Evolutionary conservation across 2,329 filamentous ascomycete species (phyloP).

Genomic region (Cladorrhinum sp.): DNA sequence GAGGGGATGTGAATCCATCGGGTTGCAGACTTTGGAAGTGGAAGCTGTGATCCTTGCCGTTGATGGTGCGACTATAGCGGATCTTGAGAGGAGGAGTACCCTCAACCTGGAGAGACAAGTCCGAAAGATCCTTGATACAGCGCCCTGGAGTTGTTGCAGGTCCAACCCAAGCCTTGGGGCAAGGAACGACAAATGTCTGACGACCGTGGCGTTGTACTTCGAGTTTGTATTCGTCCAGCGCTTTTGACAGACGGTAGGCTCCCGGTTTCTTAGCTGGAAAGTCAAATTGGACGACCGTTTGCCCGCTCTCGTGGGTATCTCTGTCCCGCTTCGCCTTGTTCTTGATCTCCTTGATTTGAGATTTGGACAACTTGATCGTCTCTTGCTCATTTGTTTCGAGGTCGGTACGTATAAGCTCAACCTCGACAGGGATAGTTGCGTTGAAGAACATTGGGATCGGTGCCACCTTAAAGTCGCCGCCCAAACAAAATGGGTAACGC

Average conservation of each 20-base stretch:
- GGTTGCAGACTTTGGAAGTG: slow-evolving; percentile 93
- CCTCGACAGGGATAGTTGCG: slow-evolving; percentile 81
- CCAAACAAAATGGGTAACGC: slow-evolving; percentile 76
- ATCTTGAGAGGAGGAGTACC: slow-evolving; percentile 91
- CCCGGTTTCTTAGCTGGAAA: slow-evolving; percentile 82
- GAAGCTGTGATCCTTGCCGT: slow-evolving; percentile 77
- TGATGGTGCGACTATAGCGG: slow-evolving; percentile 85
- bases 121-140: slow-evolving; percentile 84
- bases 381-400: slow-evolving; percentile 78
- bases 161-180: slow-evolving; percentile 74
- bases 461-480: slow-evolving; percentile 56
- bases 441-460: slow-evolving; percentile 87
- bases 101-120: slow-evolving; percentile 76
- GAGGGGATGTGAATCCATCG: slow-evolving; percentile 76
- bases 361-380: slow-evolving; percentile 69
- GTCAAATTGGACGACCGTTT: slow-evolving; percentile 63
- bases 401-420: slow-evolving; percentile 86
- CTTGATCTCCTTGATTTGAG: slow-evolving; percentile 72
- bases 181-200: slow-evolving; percentile 81
- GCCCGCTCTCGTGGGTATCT: slow-evolving; percentile 53
- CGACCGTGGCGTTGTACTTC: slow-evolving; percentile 76
- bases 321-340: slow-evolving; percentile 62
- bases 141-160: slow-evolving; percentile 61
- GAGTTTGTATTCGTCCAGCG: slow-evolving; percentile 90
- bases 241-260: slow-evolving; percentile 78